Percentiles rank a stretch among this genome's conserved stretches.
Evolutionary conservation across 345 rosid genomes (phyloP).

Genomic region (Garcia nutans): DNA sequence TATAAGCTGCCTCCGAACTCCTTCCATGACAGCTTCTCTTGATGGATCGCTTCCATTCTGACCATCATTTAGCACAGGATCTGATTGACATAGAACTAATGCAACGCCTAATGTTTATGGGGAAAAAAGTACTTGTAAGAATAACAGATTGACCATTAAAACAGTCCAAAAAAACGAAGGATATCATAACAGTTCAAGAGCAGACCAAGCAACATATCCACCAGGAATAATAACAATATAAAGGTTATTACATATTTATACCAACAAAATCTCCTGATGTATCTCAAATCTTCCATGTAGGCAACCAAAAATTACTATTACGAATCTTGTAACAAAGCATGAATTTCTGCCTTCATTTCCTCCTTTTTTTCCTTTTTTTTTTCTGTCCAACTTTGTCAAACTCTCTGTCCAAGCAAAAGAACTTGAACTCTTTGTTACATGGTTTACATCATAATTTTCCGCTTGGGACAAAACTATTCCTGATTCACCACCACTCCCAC

Average conservation of each 20-base stretch:
- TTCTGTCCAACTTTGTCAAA: no score
- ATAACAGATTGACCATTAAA: neutral
- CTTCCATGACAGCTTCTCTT: conserved; percentile 73
- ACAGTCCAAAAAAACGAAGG: neutral
- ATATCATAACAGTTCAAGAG: neutral
- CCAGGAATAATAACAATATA: neutral
- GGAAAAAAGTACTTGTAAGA: neutral
- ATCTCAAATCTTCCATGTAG: neutral
- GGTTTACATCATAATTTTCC: no score
- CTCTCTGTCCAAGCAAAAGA: no score
- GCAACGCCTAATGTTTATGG: conserved; percentile 68
- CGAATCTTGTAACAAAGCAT: neutral
- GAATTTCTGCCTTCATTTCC: no score
- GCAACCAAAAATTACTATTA: neutral
- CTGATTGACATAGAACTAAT: conserved; percentile 84
- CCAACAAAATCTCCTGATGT: neutral
- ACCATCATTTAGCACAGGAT: conserved; percentile 87
- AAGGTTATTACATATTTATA: neutral
- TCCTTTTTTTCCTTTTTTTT: no score
- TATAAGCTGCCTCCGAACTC: conserved; percentile 70
- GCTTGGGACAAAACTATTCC: no score
- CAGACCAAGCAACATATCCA: neutral
- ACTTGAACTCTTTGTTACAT: no score
- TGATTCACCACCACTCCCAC: no score
- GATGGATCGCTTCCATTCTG: conserved; percentile 70